Conservation (phyloP, 352 stramenopile genomes). For the Elongisporangium senticosum region DNA sequence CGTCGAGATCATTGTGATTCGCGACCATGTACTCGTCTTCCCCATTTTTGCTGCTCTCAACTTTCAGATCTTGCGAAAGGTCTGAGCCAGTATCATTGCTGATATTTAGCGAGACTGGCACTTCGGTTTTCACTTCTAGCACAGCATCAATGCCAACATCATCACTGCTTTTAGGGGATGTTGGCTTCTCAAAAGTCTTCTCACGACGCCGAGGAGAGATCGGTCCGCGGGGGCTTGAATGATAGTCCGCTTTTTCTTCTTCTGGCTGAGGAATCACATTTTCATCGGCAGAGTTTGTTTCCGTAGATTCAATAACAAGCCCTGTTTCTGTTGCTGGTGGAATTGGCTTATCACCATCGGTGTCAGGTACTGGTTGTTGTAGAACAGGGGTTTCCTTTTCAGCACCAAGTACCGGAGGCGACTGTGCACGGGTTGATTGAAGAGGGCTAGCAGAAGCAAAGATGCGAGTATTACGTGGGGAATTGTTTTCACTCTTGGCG, state of each 20-base stretch:
- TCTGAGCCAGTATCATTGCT: not conserved
- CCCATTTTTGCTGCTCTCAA: not conserved
- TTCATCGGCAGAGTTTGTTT: not conserved
- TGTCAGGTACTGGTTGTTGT: not conserved
- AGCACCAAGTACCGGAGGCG: not conserved
- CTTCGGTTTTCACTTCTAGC: not conserved
- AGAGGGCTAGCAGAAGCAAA: not conserved
- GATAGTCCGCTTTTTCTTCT: not conserved
- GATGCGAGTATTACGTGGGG: not conserved
- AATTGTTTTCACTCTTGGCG: not conserved
- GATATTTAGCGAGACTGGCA: not conserved
- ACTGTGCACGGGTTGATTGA: not conserved
- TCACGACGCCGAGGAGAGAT: not conserved
- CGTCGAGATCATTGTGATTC: conserved; percentile 7
- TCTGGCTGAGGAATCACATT: not conserved
- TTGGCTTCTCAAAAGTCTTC: not conserved
- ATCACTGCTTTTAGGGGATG: not conserved
- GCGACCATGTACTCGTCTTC: not conserved
- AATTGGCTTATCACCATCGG: not conserved
- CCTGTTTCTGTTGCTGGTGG: not conserved
- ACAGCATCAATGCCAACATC: not conserved
- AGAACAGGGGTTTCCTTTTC: not conserved
- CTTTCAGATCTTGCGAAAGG: not conserved
- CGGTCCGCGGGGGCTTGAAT: not conserved
- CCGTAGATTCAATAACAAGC: not conserved